Evolutionary conservation across 805 yeast genomes (phyloP).

Genomic region (Dipodascus albidus): DNA sequence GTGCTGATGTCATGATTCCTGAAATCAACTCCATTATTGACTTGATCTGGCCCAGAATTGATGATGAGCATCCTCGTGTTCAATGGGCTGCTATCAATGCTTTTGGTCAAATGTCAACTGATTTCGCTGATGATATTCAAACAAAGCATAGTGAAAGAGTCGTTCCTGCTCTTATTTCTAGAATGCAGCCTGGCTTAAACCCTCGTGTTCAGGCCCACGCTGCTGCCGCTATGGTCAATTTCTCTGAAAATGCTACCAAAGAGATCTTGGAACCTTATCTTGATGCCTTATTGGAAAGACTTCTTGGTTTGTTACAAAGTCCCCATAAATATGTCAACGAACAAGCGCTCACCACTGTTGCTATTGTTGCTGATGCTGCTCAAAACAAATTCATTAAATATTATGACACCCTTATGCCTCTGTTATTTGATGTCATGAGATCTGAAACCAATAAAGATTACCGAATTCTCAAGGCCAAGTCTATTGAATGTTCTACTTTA

Average conservation of each 20-base stretch:
- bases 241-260: conserved; percentile 82
- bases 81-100: conserved; percentile 97
- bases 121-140: conserved; percentile 85
- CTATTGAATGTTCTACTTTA: conserved; percentile 90
- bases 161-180: conserved; percentile 80
- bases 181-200: conserved; percentile 49
- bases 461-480: conserved; percentile 75
- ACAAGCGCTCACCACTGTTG: conserved; percentile 92
- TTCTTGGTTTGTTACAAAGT: conserved; percentile 66
- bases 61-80: conserved; percentile 85
- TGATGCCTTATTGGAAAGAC: conserved; percentile 64
- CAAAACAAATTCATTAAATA: conserved; percentile 79
- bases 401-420: conserved; percentile 89
- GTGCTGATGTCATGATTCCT: conserved; percentile 72
- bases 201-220: conserved; percentile 97
- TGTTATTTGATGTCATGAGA: conserved; percentile 64
- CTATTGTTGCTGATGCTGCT: conserved; percentile 95
- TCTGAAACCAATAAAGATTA: conserved; percentile 72
- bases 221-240: conserved; percentile 95
- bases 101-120: conserved; percentile 92
- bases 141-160: conserved; percentile 66
- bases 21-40: conserved; percentile 77
- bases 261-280: conserved; percentile 86
- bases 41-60: conserved; percentile 72
- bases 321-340: conserved; percentile 88